Conservation (phyloP, 176 grass and related monocot species). For the Rhynchospora breviuscula region DNA sequence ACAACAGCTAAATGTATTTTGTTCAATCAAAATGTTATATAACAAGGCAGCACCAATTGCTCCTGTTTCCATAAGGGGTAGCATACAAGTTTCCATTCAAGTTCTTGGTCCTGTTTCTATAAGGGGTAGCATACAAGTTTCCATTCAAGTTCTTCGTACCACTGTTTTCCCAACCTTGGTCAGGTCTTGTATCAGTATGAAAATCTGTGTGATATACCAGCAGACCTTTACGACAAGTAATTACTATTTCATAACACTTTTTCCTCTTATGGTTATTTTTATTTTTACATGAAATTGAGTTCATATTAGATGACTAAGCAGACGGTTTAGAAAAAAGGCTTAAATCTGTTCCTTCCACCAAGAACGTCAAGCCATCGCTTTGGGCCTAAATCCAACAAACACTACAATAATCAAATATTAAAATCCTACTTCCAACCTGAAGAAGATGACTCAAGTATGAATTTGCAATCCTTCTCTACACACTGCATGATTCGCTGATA, state of each 20-base stretch:
- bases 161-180: no score
- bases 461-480: constrained; percentile 91
- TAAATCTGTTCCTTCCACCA: not conserved
- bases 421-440: constrained; percentile 35
- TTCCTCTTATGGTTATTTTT: not conserved
- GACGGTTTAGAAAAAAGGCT: not conserved
- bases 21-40: not conserved
- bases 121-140: not conserved
- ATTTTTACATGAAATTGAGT: not conserved
- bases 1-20: not conserved
- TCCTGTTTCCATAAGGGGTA: no score
- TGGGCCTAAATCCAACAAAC: not conserved
- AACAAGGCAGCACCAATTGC: not conserved
- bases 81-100: no score
- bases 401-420: not conserved
- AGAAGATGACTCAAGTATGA: constrained; percentile 92
- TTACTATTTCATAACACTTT: not conserved
- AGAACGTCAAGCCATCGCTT: not conserved
- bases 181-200: not conserved
- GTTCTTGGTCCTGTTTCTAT: not conserved
- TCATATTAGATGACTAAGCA: not conserved
- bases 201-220: no score
- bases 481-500: constrained; percentile 72
- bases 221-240: not conserved
- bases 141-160: not conserved